Evolutionary conservation across 176 grass and related monocot genomes (phyloP).

Genomic region (Aegilops longissima): DNA sequence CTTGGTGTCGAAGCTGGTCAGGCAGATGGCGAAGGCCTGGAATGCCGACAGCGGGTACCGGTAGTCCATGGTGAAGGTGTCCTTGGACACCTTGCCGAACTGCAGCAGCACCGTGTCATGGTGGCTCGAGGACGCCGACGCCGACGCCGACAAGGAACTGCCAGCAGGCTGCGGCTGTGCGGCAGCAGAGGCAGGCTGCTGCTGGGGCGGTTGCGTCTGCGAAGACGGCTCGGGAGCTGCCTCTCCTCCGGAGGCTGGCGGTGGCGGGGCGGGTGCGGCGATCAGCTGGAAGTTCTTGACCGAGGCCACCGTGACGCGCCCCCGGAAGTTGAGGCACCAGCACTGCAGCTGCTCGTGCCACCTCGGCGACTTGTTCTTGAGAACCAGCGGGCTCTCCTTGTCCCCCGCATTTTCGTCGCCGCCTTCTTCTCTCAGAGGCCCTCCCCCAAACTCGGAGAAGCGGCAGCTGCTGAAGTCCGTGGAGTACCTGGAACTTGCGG

Average conservation of each 20-base stretch:
- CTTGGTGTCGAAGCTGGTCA: conserved; percentile 92
- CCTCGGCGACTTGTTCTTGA: conserved; percentile 69
- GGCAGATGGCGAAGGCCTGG: conserved; percentile 86
- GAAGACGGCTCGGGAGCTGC: not conserved
- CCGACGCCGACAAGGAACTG: not conserved
- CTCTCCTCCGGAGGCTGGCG: not conserved
- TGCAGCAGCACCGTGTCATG: conserved; percentile 73
- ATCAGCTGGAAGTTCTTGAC: conserved; percentile 93
- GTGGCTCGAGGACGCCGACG: not conserved
- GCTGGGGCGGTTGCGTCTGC: not conserved
- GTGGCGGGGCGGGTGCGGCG: conserved; percentile 28
- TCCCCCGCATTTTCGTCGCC: not conserved
- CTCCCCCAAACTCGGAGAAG: conserved; percentile 58
- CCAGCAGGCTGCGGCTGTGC: conserved; percentile 19
- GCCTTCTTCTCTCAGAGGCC: not conserved
- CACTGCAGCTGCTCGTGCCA: conserved; percentile 93
- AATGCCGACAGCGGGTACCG: conserved; percentile 81
- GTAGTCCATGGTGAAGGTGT: conserved; percentile 88
- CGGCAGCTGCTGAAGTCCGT: conserved; percentile 56
- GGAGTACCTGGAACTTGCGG: conserved; percentile 43
- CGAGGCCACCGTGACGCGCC: conserved; percentile 74
- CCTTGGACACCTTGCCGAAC: conserved; percentile 80
- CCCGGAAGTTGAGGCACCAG: conserved; percentile 92
- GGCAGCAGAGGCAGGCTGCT: not conserved
- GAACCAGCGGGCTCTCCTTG: conserved; percentile 61